Conservation (phyloP, 306 rosid species). For the Citrullus amarus region DNA sequence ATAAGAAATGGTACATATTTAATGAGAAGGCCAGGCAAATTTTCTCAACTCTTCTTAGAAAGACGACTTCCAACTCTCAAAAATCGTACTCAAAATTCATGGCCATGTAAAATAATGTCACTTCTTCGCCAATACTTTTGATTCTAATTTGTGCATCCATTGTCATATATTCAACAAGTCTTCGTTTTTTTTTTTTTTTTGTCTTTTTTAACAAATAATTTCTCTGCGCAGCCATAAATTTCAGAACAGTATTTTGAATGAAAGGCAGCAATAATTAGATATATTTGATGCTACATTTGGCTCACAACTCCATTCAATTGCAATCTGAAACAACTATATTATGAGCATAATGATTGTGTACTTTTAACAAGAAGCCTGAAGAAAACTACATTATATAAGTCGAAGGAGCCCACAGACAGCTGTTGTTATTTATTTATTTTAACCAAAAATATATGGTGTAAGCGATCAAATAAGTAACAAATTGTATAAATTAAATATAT, state of each 20-base stretch:
- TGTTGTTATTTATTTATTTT: neutral
- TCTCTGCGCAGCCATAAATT: neutral
- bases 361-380: neutral
- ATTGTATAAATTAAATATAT: neutral
- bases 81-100: neutral
- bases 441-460: neutral
- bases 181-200: too few relatives aligned
- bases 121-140: neutral
- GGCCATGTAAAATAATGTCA: neutral
- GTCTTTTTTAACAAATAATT: neutral
- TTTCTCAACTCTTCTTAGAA: neutral
- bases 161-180: neutral
- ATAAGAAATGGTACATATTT: neutral
- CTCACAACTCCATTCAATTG: neutral
- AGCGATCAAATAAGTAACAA: neutral
- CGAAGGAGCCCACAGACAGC: constrained; percentile 1
- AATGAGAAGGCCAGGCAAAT: neutral
- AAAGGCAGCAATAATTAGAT: neutral
- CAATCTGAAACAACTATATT: neutral
- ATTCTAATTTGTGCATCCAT: neutral
- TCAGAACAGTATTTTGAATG: neutral
- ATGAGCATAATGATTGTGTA: constrained; percentile 1
- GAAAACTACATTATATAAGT: neutral
- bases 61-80: neutral
- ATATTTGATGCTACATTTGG: neutral